Evolutionary conservation across 352 stramenopile species (phyloP).

Genomic region (Globisporangium cylindrosporum): DNA sequence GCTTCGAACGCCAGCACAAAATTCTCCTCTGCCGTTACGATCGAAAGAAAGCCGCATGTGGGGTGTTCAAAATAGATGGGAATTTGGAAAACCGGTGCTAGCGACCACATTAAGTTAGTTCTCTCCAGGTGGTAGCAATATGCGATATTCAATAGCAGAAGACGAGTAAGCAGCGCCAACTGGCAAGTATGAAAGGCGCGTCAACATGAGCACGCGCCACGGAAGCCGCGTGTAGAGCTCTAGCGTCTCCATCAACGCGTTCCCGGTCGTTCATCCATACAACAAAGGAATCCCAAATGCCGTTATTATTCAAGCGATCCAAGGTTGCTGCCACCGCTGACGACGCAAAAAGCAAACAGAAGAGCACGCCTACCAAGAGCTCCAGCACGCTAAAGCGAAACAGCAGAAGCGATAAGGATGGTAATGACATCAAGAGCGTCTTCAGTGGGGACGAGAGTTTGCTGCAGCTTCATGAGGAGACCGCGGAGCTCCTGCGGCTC

Average conservation of each 20-base stretch:
- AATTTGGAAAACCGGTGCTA: background rate
- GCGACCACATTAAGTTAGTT: background rate
- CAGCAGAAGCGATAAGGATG: background rate
- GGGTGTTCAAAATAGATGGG: background rate
- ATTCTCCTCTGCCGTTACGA: background rate
- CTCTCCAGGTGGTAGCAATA: background rate
- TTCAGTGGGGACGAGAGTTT: constrained; percentile 51
- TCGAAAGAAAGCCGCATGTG: background rate
- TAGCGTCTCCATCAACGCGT: background rate
- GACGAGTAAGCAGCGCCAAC: background rate
- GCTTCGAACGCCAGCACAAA: background rate
- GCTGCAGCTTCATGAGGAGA: constrained; percentile 62
- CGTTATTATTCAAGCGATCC: constrained; percentile 18
- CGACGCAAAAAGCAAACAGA: constrained; percentile 1
- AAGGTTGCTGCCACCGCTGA: background rate
- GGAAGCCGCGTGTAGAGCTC: background rate
- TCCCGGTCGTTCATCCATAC: background rate
- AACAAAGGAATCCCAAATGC: constrained; percentile 8
- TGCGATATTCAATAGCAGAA: background rate
- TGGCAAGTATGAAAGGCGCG: background rate
- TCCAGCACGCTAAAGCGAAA: background rate
- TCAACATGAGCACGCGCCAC: background rate
- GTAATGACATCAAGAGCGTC: constrained; percentile 8
- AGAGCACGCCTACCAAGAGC: background rate
- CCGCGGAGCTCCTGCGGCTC: constrained; percentile 46